Evolutionary conservation across 169 alveolate species (phyloP), one percentile per base, ranked within the genome.

Genomic region (Neospora caninum): DNA sequence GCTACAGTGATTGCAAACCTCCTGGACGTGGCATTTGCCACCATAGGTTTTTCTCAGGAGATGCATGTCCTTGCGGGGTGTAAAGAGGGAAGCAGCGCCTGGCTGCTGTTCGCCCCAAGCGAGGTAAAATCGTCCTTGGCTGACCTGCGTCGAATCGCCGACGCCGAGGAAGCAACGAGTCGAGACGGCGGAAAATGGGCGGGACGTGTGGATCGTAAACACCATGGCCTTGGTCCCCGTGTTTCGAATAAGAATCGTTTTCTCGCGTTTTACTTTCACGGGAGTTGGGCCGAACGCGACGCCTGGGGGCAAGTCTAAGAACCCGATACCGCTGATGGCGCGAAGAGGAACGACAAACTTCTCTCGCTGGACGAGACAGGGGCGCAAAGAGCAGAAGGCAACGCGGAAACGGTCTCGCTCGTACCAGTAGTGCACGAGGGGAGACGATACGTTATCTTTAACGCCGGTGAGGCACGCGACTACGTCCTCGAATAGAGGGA

Each of bases 261-360:
- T 93, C 34, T 93, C 95, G 36, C 78, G 43, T 34, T 87, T 88
- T 34, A 86, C 82, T n/a, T 92, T 92, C 41, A 93, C 95, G 16
- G 86, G 91, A 18, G 93, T 92, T 18, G 86, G 53, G 38, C 53
- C 93, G 93, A 93, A 78, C 36, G 80, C 83, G 41, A 93, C 45
- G 34, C 45, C 36, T 36, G 91, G 78, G 0, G 95, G 95, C 7
- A 70, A 34, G 42, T 78, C 86, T 31, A 93, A 36, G 93, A 49
- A 93, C 29, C 95, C 91, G 43, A 93, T 43, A 86, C 95, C 95
- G 67, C 80, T 64, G 91, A 93, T 43, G 25, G 95, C 95, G 80
- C 95, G 95, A 49, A 93, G 82, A 4, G 95, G 95, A 20, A 93
- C 91, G 54, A 93, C n/a, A 78, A 93, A 93, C 83, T 67, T 93